These are phyloP conservation scores for Bertia moriformis DNA, from an alignment of 2,329 filamentous ascomycete genomes.

Conservation along the genomic window DNA sequence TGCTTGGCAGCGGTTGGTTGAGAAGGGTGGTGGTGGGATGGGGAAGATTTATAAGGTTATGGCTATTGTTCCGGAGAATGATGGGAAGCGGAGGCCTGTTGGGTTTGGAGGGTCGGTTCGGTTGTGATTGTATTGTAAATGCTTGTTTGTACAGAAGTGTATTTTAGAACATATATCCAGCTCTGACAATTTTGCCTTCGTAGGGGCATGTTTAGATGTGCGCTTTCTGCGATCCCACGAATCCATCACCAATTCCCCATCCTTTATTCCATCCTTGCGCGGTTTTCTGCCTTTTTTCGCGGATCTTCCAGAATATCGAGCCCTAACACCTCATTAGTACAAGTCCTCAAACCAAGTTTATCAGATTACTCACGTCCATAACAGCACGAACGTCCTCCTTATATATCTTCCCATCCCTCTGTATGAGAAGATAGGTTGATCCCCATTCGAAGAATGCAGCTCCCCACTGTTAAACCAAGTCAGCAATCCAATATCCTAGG, in stretches of 20 bases:
- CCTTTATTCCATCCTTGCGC: no score
- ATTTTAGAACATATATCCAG: no score
- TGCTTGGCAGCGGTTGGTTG: constrained; percentile 72
- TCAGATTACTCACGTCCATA: constrained; percentile 22
- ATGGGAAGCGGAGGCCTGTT: constrained; percentile 61
- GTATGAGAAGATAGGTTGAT: constrained; percentile 34
- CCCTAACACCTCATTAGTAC: neutral
- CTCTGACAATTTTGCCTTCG: no score
- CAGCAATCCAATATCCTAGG: neutral
- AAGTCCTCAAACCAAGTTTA: neutral
- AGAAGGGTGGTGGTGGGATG: constrained; percentile 73
- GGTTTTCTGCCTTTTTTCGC: neutral
- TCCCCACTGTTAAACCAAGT: constrained; percentile 6
- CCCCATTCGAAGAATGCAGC: constrained; percentile 17
- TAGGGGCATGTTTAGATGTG: no score
- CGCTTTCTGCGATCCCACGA: no score
- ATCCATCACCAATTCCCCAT: no score
- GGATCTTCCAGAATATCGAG: neutral
- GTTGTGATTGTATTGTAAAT: no score
- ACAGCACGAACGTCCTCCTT: constrained; percentile 41
- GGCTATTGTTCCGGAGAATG: constrained; percentile 74
- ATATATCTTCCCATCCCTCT: constrained; percentile 35
- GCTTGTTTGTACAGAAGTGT: no score
- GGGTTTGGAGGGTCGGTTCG: constrained; percentile 70
- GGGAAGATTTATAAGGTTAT: constrained; percentile 87